Conservation (phyloP, 495 filamentous ascomycete species). For the Aspergillus taichungensis region DNA sequence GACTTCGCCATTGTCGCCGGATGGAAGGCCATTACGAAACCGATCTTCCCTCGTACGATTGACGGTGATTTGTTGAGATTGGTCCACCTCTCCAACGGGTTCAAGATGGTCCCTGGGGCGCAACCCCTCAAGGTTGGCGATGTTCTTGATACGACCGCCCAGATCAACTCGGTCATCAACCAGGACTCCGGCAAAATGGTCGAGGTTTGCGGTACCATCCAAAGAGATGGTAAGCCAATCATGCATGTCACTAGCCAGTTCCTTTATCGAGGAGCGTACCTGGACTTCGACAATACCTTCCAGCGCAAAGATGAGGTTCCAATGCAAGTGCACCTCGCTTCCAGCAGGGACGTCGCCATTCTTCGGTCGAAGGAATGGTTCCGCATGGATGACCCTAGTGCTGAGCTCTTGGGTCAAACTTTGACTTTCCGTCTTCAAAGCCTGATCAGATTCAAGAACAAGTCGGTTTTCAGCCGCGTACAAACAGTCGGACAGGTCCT, state of each 20-base stretch:
- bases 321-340: slow-evolving; percentile 82
- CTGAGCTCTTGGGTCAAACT: slow-evolving; percentile 81
- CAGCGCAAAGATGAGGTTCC: slow-evolving; percentile 93
- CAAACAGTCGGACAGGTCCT: slow-evolving; percentile 90
- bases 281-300: slow-evolving; percentile 95
- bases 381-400: slow-evolving; percentile 66
- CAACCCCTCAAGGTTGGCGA: slow-evolving; percentile 92
- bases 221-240: slow-evolving; percentile 73
- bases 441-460: slow-evolving; percentile 89
- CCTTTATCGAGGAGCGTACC: slow-evolving; percentile 86
- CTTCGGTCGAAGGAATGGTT: slow-evolving; percentile 97
- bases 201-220: slow-evolving; percentile 94
- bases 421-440: slow-evolving; percentile 93
- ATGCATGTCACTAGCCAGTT: slow-evolving; percentile 99
- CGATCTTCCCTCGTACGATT: slow-evolving; percentile 90
- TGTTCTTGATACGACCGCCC: slow-evolving; percentile 83
- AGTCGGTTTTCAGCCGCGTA: slow-evolving; percentile 83
- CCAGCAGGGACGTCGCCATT: slow-evolving; percentile 84
- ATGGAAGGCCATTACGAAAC: slow-evolving; percentile 98
- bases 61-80: slow-evolving; percentile 92
- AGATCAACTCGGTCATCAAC: slow-evolving; percentile 96
- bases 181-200: slow-evolving; percentile 99
- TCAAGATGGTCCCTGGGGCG: slow-evolving; percentile 96
- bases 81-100: slow-evolving; percentile 91
- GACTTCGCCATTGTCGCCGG: slow-evolving; percentile 98